phyloP scores from a whole-genome alignment of 176 grass and related monocot species.

The Oropetium thomaeum region DNA sequence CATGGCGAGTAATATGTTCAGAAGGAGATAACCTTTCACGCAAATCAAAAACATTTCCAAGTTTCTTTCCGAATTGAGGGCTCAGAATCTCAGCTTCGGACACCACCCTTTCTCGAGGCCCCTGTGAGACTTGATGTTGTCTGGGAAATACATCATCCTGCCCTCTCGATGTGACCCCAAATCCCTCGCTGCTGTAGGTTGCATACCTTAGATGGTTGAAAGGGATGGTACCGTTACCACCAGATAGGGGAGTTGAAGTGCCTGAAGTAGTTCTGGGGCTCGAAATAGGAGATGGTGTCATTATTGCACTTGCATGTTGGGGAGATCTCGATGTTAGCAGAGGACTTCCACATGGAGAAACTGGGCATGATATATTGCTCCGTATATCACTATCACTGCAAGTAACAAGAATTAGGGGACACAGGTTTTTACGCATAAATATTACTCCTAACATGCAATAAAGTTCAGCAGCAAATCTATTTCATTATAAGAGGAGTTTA shows the following conservation, averaged over 20 bases:
- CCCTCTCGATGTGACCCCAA: conserved; percentile 41
- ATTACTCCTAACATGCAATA: background rate
- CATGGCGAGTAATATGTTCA: conserved; percentile 53
- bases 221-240: conserved; percentile 72
- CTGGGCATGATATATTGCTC: conserved; percentile 95
- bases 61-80: conserved; percentile 72
- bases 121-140: conserved; percentile 57
- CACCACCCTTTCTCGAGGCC: conserved; percentile 56
- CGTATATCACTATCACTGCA: conserved; percentile 73
- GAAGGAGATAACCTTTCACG: conserved; percentile 62
- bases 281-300: conserved; percentile 93
- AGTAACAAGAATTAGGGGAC: conserved; percentile 24
- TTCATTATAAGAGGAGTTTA: background rate
- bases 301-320: conserved; percentile 66
- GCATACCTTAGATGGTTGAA: conserved; percentile 70
- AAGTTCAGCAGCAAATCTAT: background rate
- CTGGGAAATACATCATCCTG: conserved; percentile 34
- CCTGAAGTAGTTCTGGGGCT: conserved; percentile 95
- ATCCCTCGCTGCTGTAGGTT: conserved; percentile 65
- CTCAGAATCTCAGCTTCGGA: conserved; percentile 79
- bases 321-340: conserved; percentile 82
- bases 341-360: conserved; percentile 97
- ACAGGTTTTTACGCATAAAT: background rate
- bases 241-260: conserved; percentile 79
- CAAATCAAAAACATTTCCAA: conserved; percentile 73